Base-by-base conservation (phyloP, 768 basidiomycete species). In the Russula virescens region DNA sequence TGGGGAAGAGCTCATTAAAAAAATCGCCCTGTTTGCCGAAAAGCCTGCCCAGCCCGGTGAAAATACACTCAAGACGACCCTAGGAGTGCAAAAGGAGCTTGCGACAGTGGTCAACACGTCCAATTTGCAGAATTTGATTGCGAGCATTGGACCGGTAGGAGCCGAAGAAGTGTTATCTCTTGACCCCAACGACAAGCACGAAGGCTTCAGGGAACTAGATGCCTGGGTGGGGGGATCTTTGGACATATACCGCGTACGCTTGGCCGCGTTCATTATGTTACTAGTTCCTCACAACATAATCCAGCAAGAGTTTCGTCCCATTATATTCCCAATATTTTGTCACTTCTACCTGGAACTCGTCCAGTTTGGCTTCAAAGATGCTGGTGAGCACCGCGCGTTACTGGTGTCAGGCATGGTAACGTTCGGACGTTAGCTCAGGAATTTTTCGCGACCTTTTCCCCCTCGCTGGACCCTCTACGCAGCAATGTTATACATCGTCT, bases 281-380 rank as follows among this genome's bases (percentile, higher is more conserved):
- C 52, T 42, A 52, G 59, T 13, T 35, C 26, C 46, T 65, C 40
- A 67, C 61, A 50, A 43, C 51, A 21, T 43, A 14, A 60, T 50
- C 18, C 72, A 98, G 90, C 92, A 93, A 58, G 95, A 99, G 74
- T 89, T 99, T 69, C 82, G 90, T 49, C 94, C 92, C 49, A 88
- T 99, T 40, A 76, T 97, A 18, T 97, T 94, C 71, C 97, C 97
- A 3, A 90, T 99, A 65, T 98, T 98, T 72, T 93, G 91, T 54
- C 94, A 99, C 74, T 98, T 98, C 72, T 98, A 96, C 73, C 80
- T 99, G 34, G 96, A 98, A 73, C 81, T 99, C 53, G 86, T 98
- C 51, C 88, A 94, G 68, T 85, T 87, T 55, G 94, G 92, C 11
- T 93, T 91, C 74, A 87, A 89, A 71, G 89, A 92, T 71, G 89